Evolutionary conservation across 495 filamentous ascomycete species (phyloP).

Genomic region (Astrothelium subdiscretum): DNA sequence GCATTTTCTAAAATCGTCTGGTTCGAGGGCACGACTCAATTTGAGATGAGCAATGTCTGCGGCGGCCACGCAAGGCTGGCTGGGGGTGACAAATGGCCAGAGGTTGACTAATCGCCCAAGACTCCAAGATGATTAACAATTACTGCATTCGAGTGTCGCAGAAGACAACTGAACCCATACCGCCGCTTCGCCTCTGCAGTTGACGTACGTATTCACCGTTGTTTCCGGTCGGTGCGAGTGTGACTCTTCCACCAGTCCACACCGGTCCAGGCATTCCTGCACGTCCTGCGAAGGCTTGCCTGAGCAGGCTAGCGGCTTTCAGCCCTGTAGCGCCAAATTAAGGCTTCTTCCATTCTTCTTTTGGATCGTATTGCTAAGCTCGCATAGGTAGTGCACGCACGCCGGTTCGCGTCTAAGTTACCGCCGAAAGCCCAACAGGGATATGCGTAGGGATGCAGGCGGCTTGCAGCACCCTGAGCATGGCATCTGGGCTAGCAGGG

Average conservation of each 20-base stretch:
- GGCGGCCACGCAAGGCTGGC: neutral
- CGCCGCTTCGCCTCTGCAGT: neutral
- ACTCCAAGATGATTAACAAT: neutral
- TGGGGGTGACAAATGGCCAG: neutral
- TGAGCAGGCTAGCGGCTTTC: neutral
- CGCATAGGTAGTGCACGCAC: neutral
- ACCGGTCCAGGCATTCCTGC: neutral
- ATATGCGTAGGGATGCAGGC: neutral
- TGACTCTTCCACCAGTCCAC: neutral
- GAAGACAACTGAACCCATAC: neutral
- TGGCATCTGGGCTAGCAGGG: neutral
- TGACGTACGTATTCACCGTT: conserved; percentile 2
- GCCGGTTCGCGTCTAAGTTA: neutral
- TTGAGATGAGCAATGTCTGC: too few species aligned
- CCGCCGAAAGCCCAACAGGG: neutral
- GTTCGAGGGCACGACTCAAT: neutral
- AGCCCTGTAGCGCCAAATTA: neutral
- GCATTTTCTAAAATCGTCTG: neutral
- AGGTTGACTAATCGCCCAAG: neutral
- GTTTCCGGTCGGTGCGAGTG: neutral
- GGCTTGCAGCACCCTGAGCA: conserved; percentile 1
- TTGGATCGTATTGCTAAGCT: neutral
- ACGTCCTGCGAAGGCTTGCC: neutral
- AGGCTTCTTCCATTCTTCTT: neutral
- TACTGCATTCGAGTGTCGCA: neutral